Conservation (phyloP, 2,329 filamentous ascomycete genomes). For the Penicillium nordicum region DNA sequence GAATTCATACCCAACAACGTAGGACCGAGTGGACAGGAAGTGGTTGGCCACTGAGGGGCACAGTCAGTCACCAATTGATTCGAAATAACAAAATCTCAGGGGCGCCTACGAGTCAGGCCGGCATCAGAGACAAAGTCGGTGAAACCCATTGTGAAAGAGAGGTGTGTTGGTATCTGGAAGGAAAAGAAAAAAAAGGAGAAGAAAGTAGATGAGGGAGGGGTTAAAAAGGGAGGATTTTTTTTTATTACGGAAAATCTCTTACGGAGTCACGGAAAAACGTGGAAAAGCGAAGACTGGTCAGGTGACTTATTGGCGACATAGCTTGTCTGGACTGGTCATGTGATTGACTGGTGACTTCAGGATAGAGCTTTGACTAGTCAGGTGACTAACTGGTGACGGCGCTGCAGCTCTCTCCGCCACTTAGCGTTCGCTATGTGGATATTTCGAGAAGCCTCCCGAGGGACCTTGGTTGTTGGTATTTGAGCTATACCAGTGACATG, state of each 20-base stretch:
- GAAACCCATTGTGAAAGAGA: slow-evolving; percentile 59
- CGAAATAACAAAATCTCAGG: slow-evolving; percentile 21
- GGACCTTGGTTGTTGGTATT: slow-evolving; percentile 8
- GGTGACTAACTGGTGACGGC: slow-evolving; percentile 23
- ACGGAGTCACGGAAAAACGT: slow-evolving; percentile 16
- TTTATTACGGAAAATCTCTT: slow-evolving; percentile 19
- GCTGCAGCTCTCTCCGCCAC: slow-evolving; percentile 29
- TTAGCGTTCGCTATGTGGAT: slow-evolving; percentile 29
- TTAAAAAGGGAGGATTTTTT: slow-evolving; percentile 30
- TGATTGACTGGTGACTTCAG: background rate
- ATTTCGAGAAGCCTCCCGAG: slow-evolving; percentile 38
- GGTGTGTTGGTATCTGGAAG: slow-evolving; percentile 21
- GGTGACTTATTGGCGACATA: slow-evolving; percentile 21
- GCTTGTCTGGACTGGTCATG: slow-evolving; percentile 22
- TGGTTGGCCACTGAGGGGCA: slow-evolving; percentile 43
- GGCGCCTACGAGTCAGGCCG: slow-evolving; percentile 57
- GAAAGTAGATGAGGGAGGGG: slow-evolving; percentile 30
- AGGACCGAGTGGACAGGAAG: slow-evolving; percentile 62
- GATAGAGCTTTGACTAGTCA: background rate
- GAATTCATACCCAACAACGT: slow-evolving; percentile 71
- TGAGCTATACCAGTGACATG: slow-evolving; percentile 6
- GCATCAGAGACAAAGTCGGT: slow-evolving; percentile 62
- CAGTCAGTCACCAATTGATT: slow-evolving; percentile 29
- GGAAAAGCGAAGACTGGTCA: slow-evolving; percentile 8
- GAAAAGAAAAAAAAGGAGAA: slow-evolving; percentile 18